These are phyloP conservation scores for Kluyveromyces sp. DNA, from an alignment of 1,139 yeast species.

Conservation along the genomic window DNA sequence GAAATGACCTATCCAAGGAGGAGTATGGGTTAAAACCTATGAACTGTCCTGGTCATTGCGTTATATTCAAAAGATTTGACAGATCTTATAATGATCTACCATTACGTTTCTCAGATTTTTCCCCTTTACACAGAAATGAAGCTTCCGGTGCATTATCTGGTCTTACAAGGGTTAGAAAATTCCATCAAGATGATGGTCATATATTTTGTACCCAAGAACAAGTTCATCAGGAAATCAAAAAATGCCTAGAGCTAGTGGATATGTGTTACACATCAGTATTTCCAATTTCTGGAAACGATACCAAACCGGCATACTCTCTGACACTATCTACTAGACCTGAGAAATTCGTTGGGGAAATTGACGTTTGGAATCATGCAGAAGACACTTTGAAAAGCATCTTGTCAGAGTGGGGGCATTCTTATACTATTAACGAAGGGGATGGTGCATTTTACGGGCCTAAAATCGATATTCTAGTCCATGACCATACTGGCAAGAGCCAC, in stretches of 20 bases:
- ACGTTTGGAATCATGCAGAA: conserved; percentile 86
- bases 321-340: conserved; percentile 87
- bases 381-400: conserved; percentile 57
- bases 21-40: conserved; percentile 87
- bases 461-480: conserved; percentile 79
- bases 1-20: conserved; percentile 39
- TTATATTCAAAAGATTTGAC: conserved; percentile 73
- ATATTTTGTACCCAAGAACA: conserved; percentile 85
- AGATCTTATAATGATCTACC: conserved; percentile 89
- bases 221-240: conserved; percentile 67
- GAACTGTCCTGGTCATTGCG: conserved; percentile 98
- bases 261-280: conserved; percentile 66
- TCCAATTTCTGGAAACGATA: conserved; percentile 41
- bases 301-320: conserved; percentile 45
- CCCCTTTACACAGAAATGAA: conserved; percentile 92
- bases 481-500: conserved; percentile 75
- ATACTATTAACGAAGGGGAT: conserved; percentile 82
- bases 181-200: conserved; percentile 98
- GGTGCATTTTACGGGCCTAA: conserved; percentile 99
- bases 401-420: conserved; percentile 49
- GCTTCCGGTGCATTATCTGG: conserved; percentile 93
- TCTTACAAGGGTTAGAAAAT: conserved; percentile 86
- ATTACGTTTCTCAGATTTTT: conserved; percentile 81
- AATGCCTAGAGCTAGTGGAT: conserved; percentile 67
- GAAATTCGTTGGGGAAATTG: conserved; percentile 71